Evolutionary conservation across 805 yeast genomes (phyloP).

Genomic region (Wickerhamomyces bovis): DNA sequence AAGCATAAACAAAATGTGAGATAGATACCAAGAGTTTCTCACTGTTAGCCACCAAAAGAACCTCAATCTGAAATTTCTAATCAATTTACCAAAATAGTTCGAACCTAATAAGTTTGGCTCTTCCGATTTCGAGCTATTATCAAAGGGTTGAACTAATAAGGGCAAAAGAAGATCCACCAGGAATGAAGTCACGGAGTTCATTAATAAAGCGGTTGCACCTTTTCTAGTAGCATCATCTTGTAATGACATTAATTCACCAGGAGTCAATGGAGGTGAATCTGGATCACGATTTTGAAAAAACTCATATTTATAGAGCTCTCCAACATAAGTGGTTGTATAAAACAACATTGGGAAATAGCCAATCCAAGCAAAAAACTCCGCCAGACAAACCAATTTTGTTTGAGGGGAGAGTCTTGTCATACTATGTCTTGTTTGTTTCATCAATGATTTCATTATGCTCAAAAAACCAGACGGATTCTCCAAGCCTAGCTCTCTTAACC

Average conservation of each 20-base stretch:
- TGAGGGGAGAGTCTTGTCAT: conserved; percentile 41
- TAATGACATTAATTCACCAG: conserved; percentile 29
- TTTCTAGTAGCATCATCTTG: conserved; percentile 43
- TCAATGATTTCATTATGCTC: conserved; percentile 17
- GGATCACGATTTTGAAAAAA: conserved; percentile 30
- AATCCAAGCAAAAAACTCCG: conserved; percentile 63
- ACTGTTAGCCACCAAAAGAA: conserved; percentile 26
- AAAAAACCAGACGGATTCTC: conserved; percentile 21
- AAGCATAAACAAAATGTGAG: conserved; percentile 44
- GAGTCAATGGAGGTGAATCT: conserved; percentile 29
- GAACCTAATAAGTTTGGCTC: conserved; percentile 7
- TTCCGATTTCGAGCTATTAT: conserved; percentile 9
- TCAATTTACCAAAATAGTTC: conserved; percentile 1
- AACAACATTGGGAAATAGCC: conserved; percentile 63
- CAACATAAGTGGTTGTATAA: conserved; percentile 61
- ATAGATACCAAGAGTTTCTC: conserved; percentile 41
- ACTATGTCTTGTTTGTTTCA: conserved; percentile 31
- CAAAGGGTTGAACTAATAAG: conserved; percentile 30
- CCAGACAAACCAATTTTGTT: conserved; percentile 43
- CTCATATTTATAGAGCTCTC: conserved; percentile 46
- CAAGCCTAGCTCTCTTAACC: conserved; percentile 32
- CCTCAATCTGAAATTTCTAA: conserved; percentile 10
- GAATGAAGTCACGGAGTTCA: conserved; percentile 44
- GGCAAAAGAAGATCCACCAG: conserved; percentile 41
- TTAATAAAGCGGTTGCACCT: conserved; percentile 46